Evolutionary conservation across 192 early-diverging fungal genomes (phyloP), one percentile per base, ranked within the genome.

Genomic region (Endogone sp.): DNA sequence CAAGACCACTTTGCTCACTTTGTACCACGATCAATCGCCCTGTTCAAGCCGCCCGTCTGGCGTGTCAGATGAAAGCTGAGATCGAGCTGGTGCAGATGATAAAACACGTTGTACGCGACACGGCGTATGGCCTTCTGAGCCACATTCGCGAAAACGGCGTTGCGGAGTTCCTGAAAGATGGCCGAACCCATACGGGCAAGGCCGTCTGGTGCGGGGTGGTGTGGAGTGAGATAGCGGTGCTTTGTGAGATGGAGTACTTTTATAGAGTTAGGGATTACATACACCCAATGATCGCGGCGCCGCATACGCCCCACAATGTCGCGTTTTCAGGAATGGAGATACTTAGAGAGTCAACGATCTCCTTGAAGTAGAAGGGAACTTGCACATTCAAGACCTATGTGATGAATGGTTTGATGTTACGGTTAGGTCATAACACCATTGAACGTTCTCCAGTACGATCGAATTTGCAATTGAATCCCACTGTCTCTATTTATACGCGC

Each of bases 321-420:
- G 82, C 82, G 28, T 87, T 82, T 20, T 82, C 81, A 10, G 88
- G 49, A 28, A 90, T 81, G 29, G 89, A 82, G 57, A 86, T 66
- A 69, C 91, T 95, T 31, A 99, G 81, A 24, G 85, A 85, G 68
- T 99, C 97, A 30, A 99, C 88, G 32, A 93, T 86, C 62, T 92
- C 75, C 78, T 98, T 99, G 84, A 99, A 99, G 68, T 93, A 88
- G 59, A 96, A 91, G 0, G 98, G 98, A 31, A 99, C 94, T 72
- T 93, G 93, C 0, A 99, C 95, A 67, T 95, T 98, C 29, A 98
- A 75, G 20, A 94, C 65, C 81, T 80, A 56, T 24, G 56, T 56
- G 65, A 62, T 63, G 23, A 37, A 21, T 55, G 11, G 30, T 24
- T 84, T n/a, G 16, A 11, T 16, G 16, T 49, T 49, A 49, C 6